Percentiles rank a stretch among this genome's conserved stretches.
These are phyloP conservation scores for Penicillium italicum DNA, from an alignment of 2,329 filamentous ascomycete species.

Conservation along the genomic window DNA sequence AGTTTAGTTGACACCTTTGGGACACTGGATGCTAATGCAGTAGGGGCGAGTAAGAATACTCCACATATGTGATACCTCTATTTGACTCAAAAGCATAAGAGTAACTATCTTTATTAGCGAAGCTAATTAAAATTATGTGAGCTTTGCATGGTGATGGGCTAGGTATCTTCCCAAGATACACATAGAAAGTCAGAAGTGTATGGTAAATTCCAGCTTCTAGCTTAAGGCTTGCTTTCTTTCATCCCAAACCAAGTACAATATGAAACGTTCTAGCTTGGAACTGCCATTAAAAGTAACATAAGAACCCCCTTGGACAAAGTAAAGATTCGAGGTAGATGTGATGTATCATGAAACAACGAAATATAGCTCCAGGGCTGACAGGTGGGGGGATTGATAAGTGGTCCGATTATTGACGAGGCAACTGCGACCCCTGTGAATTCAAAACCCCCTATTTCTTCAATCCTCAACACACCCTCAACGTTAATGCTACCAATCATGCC, in stretches of 20 bases:
- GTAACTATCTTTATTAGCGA: background rate
- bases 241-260: background rate
- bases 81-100: background rate
- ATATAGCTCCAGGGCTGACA: slow-evolving; percentile 8
- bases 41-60: background rate
- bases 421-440: slow-evolving; percentile 9
- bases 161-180: background rate
- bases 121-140: background rate
- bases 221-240: background rate
- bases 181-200: too few species aligned
- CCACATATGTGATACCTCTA: background rate
- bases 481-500: slow-evolving; percentile 15
- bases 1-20: too few species aligned
- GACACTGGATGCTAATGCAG: too few species aligned
- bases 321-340: background rate
- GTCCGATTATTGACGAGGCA: slow-evolving; percentile 18
- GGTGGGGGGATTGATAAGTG: slow-evolving; percentile 21
- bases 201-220: background rate
- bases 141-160: background rate
- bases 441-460: slow-evolving; percentile 12
- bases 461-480: background rate
- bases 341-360: slow-evolving; percentile 3
- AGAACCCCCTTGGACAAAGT: background rate
- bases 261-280: background rate
- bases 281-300: background rate